Percentiles rank a stretch among this genome's conserved stretches.
Evolutionary conservation across 2,329 filamentous ascomycete genomes (phyloP).

Genomic region (Curvularia hawaiiensis): DNA sequence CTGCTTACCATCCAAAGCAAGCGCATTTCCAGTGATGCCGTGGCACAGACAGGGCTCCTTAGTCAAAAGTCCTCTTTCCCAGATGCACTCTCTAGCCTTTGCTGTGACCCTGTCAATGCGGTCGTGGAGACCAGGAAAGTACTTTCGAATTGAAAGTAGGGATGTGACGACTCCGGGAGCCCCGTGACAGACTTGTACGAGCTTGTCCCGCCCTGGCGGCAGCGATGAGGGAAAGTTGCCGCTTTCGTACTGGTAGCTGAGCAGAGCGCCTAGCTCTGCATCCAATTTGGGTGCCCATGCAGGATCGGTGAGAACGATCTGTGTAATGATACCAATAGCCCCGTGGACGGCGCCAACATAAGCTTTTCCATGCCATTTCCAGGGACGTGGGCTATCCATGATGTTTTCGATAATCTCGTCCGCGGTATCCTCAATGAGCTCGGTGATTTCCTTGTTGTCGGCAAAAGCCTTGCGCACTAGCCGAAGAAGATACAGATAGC

Average conservation of each 20-base stretch:
- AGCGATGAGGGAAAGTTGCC: constrained; percentile 68
- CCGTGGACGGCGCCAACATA: constrained; percentile 73
- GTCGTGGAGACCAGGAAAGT: constrained; percentile 60
- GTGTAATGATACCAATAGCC: constrained; percentile 71
- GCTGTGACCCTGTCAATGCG: constrained; percentile 60
- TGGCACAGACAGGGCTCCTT: constrained; percentile 71
- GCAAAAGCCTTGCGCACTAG: constrained; percentile 64
- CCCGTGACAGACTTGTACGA: constrained; percentile 72
- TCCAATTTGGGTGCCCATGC: constrained; percentile 60
- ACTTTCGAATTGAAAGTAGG: constrained; percentile 59
- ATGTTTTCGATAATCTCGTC: constrained; percentile 65
- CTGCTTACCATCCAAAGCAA: constrained; percentile 57
- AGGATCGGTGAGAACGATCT: constrained; percentile 66
- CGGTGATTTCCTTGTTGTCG: constrained; percentile 55
- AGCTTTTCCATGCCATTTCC: constrained; percentile 67
- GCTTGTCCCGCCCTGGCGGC: constrained; percentile 53
- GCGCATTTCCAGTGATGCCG: constrained; percentile 67
- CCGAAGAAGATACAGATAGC: constrained; percentile 70
- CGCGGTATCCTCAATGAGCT: constrained; percentile 60
- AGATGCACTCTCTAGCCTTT: constrained; percentile 59
- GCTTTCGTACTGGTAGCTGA: constrained; percentile 64
- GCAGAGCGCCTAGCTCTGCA: constrained; percentile 58
- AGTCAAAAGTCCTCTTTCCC: constrained; percentile 63
- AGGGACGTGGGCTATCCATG: constrained; percentile 59
- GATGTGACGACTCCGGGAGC: constrained; percentile 67